Percentiles rank a stretch among this genome's conserved stretches.
Evolutionary conservation across 2,329 filamentous ascomycete genomes (phyloP).

Genomic region (Pseudogymnoascus sp.): DNA sequence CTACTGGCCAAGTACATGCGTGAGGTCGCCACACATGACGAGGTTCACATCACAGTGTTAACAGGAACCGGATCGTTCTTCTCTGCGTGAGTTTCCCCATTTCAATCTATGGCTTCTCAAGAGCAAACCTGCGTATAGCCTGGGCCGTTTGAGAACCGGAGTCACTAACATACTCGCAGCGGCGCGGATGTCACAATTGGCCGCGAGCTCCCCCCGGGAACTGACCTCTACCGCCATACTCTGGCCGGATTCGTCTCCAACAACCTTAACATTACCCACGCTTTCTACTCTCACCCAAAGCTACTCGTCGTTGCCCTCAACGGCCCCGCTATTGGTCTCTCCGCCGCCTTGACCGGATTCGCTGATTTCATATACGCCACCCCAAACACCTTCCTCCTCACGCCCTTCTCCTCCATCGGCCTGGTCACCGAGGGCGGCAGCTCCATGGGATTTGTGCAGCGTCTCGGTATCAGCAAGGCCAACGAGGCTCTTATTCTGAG

Average conservation of each 20-base stretch:
- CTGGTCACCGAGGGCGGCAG: slow-evolving; percentile 85
- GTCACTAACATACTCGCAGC: slow-evolving; percentile 36
- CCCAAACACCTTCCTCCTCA: slow-evolving; percentile 76
- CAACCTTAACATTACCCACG: slow-evolving; percentile 84
- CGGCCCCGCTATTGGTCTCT: slow-evolving; percentile 82
- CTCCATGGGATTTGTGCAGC: slow-evolving; percentile 67
- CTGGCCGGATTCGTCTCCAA: slow-evolving; percentile 68
- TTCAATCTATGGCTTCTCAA: not conserved
- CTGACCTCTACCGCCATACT: slow-evolving; percentile 44
- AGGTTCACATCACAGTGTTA: slow-evolving; percentile 77
- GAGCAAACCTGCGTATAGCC: not conserved
- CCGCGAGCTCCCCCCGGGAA: slow-evolving; percentile 34
- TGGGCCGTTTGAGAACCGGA: not conserved
- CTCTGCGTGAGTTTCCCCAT: slow-evolving; percentile 61
- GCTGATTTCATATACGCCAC: slow-evolving; percentile 89
- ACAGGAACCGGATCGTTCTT: slow-evolving; percentile 69
- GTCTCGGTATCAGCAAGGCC: slow-evolving; percentile 72
- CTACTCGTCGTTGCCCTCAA: slow-evolving; percentile 88
- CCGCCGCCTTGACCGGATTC: slow-evolving; percentile 72
- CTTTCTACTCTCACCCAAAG: slow-evolving; percentile 91
- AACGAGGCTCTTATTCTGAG: slow-evolving; percentile 94
- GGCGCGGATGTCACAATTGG: slow-evolving; percentile 68
- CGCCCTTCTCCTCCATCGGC: slow-evolving; percentile 83
- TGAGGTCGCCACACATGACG: slow-evolving; percentile 69
- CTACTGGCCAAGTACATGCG: slow-evolving; percentile 64